A percentile compares a stretch with the other conserved stretches of the same genome.
Evolutionary conservation across 768 basidiomycete genomes (phyloP).

Genomic region (Galerina sulciceps): DNA sequence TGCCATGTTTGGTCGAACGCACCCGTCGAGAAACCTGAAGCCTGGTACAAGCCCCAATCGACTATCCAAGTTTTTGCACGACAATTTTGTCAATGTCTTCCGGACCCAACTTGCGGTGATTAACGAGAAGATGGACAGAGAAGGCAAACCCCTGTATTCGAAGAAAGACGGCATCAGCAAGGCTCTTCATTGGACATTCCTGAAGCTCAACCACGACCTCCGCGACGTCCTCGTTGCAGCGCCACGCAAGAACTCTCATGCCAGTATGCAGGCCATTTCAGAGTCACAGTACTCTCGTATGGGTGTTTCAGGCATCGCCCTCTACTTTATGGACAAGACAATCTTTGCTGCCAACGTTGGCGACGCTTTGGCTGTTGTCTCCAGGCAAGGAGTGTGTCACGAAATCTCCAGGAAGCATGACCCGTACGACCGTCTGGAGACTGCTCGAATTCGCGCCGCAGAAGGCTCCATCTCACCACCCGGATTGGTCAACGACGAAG

Average conservation of each 20-base stretch:
- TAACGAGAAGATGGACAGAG: constrained; percentile 39
- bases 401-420: constrained; percentile 83
- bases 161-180: constrained; percentile 58
- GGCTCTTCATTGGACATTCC: constrained; percentile 86
- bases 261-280: constrained; percentile 47
- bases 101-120: constrained; percentile 56
- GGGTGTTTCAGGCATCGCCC: constrained; percentile 85
- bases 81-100: constrained; percentile 74
- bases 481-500: constrained; percentile 90
- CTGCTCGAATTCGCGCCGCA: constrained; percentile 82
- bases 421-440: constrained; percentile 87
- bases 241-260: constrained; percentile 75
- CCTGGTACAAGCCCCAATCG: constrained; percentile 62
- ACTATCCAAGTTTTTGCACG: constrained; percentile 83
- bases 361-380: constrained; percentile 85
- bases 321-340: constrained; percentile 80
- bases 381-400: constrained; percentile 72
- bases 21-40: constrained; percentile 43
- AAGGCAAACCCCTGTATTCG: constrained; percentile 28
- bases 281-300: constrained; percentile 62
- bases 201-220: constrained; percentile 81
- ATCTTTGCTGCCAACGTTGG: constrained; percentile 93
- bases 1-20: constrained; percentile 90
- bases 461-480: constrained; percentile 95
- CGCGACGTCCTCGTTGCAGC: constrained; percentile 66